phyloP scores from a whole-genome alignment of 139 green algal genomes.

The Microglena sp. region DNA sequence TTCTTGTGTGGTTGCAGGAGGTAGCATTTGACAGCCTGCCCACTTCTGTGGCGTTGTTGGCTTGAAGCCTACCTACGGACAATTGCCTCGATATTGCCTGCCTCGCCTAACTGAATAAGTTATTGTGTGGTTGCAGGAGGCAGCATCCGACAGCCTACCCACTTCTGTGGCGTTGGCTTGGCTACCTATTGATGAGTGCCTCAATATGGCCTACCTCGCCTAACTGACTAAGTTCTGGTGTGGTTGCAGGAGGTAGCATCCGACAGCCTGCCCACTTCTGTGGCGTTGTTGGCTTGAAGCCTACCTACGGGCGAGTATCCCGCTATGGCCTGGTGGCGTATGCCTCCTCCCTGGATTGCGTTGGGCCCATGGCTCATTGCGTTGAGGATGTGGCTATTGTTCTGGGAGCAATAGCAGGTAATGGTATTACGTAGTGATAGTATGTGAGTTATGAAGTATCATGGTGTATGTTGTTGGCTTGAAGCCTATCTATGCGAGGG shows the following conservation, averaged over 20 bases:
- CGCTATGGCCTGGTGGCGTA: slow-evolving; percentile 91
- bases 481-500: background rate
- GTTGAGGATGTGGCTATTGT: slow-evolving; percentile 84
- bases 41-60: slow-evolving; percentile 93
- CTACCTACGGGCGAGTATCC: slow-evolving; percentile 87
- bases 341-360: slow-evolving; percentile 80
- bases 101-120: too few species aligned
- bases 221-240: too few species aligned
- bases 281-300: slow-evolving; percentile 93
- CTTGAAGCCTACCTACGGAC: slow-evolving; percentile 95
- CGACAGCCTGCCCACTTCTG: slow-evolving; percentile 92
- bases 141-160: slow-evolving; percentile 84
- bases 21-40: slow-evolving; percentile 88
- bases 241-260: slow-evolving; percentile 76
- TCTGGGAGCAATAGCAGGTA: slow-evolving; percentile 71
- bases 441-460: background rate
- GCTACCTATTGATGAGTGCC: slow-evolving; percentile 91
- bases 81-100: too few species aligned
- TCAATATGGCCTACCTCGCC: slow-evolving; percentile 81
- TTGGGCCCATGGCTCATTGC: slow-evolving; percentile 68
- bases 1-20: slow-evolving; percentile 64
- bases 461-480: background rate
- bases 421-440: background rate
- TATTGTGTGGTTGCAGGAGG: slow-evolving; percentile 76
- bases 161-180: slow-evolving; percentile 92